phyloP scores from a whole-genome alignment of 345 rosid species.

The Boechera divaricarpa region DNA sequence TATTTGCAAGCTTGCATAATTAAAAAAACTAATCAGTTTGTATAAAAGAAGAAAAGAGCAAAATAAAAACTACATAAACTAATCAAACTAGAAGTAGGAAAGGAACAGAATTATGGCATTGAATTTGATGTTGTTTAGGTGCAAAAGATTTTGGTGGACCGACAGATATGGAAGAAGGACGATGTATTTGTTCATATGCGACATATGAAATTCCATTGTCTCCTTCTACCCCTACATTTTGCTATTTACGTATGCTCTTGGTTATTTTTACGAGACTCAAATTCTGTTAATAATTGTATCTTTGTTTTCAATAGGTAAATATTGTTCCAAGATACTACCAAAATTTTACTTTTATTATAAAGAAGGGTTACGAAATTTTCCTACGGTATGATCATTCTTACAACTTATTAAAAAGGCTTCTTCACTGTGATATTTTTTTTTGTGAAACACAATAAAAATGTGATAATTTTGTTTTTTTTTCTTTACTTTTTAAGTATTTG shows the following conservation, averaged over 20 bases:
- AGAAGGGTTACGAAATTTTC: too few species aligned
- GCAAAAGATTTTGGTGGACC: conserved; percentile 35
- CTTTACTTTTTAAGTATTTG: too few species aligned
- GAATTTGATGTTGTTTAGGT: conserved; percentile 29
- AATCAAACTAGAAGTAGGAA: neutral
- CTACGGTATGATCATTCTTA: too few species aligned
- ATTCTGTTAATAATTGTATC: too few species aligned
- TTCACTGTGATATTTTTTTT: too few species aligned
- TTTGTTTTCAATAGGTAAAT: neutral
- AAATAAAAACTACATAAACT: neutral
- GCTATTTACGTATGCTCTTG: neutral
- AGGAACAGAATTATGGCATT: conserved; percentile 20
- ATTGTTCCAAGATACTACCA: neutral
- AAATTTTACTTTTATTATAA: neutral
- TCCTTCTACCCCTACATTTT: conserved; percentile 27
- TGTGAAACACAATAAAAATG: too few species aligned
- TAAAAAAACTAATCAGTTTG: conserved; percentile 1
- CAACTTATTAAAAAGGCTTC: too few species aligned
- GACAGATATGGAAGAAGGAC: conserved; percentile 23
- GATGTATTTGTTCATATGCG: conserved; percentile 30
- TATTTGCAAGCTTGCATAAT: neutral
- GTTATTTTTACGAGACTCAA: conserved; percentile 12
- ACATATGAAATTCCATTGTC: conserved; percentile 32
- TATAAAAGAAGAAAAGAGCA: neutral
- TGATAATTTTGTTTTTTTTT: too few species aligned